A percentile compares a stretch with the other conserved stretches of the same genome.
These are phyloP conservation scores for Pseudodiploospora longispora DNA, from an alignment of 2,329 filamentous ascomycete genomes.

Conservation along the genomic window DNA sequence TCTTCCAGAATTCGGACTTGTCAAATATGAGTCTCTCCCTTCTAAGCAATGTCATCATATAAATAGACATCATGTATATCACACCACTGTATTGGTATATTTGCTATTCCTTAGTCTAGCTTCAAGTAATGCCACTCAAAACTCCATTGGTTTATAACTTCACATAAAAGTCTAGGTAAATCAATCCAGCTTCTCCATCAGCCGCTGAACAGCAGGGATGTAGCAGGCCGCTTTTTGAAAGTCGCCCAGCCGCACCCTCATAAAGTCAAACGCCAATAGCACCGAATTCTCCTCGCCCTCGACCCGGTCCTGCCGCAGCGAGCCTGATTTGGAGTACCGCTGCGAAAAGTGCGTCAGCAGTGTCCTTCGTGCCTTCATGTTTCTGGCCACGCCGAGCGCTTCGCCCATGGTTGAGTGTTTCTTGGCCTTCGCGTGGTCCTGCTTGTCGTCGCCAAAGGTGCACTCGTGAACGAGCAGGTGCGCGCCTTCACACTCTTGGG, in stretches of 20 bases:
- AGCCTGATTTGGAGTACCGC: constrained; percentile 65
- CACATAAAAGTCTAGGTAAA: neutral
- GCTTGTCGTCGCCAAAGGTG: constrained; percentile 84
- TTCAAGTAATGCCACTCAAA: too few species aligned
- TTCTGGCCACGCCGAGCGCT: constrained; percentile 66
- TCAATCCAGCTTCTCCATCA: constrained; percentile 38
- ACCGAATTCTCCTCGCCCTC: constrained; percentile 33
- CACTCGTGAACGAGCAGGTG: constrained; percentile 92
- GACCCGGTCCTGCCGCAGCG: constrained; percentile 26
- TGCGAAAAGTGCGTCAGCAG: constrained; percentile 94
- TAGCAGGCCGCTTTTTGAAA: constrained; percentile 59
- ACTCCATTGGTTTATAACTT: too few species aligned
- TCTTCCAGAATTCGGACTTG: too few species aligned
- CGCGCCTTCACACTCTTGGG: constrained; percentile 59
- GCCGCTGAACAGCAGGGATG: constrained; percentile 43
- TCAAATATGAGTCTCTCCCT: too few species aligned
- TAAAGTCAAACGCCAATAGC: constrained; percentile 70
- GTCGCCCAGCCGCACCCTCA: constrained; percentile 63
- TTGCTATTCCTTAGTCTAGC: too few species aligned
- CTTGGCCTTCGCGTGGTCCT: constrained; percentile 73
- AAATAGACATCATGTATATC: too few species aligned
- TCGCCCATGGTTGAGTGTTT: constrained; percentile 85
- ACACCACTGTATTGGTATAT: too few species aligned
- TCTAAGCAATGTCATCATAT: too few species aligned
- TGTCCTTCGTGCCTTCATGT: constrained; percentile 73